Evolutionary conservation across 805 yeast species (phyloP), one percentile per base, ranked within the genome.

Genomic region (Saccharomycopsis malanga): DNA sequence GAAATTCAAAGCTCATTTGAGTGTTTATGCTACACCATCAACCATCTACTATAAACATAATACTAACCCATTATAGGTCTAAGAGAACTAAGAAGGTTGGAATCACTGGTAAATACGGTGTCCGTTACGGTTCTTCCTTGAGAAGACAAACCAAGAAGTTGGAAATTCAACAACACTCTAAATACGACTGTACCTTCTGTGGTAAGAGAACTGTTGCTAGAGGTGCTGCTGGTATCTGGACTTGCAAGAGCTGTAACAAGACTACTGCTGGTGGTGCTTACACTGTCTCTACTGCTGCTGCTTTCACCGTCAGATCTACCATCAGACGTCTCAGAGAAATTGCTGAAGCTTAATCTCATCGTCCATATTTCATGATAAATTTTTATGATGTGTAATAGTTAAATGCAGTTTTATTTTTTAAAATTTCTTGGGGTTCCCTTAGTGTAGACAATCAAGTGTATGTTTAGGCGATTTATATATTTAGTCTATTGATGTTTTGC

Each of bases 41-140:
- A n/a, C n/a, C n/a, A n/a, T n/a, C n/a, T n/a, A n/a, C n/a, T n/a
- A n/a, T n/a, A n/a, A n/a, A n/a, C 6, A n/a, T n/a, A 32, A 32
- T 32, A 32, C 36, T 32, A 32, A 32, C 36, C 17, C 36, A 32
- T 35, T 51, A 57, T 65, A 87, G 96, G 99, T 86, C 98, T 76
- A 93, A 94, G 79, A 91, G 99, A 86, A 93, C 99, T 66, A 93
- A 93, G 95, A 93, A 93, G 87, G 99, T 93, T 73, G 99, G 99
- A 76, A 93, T 93, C 82, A 93, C 99, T 74, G 99, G 99, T 83
- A 94, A 94, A 81, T 93, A 87, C 83, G 99, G 99, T 87, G 97
- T 93, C 79, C 89, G 99, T 83, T 93, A 93, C 81, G 96, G 99
- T 89, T 91, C 98, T 67, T 94, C 99, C 60, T 81, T 93, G 75